phyloP scores from a whole-genome alignment of 106 monocot species.

The Dendrobium huoshanense region DNA sequence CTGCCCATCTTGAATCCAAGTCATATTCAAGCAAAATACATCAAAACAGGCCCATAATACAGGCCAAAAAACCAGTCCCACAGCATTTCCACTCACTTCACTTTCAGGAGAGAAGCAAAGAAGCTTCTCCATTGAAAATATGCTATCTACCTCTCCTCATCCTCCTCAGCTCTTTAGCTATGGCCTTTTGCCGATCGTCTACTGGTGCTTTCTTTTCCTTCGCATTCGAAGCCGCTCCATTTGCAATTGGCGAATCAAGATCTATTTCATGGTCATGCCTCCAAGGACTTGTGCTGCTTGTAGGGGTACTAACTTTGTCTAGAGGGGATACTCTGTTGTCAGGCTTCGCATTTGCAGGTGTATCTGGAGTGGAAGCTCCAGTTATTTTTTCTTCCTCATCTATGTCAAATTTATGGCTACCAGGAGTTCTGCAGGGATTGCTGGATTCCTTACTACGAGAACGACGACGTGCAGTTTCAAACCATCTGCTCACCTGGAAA shows the following conservation, averaged over 20 bases:
- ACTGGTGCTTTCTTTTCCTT: not conserved
- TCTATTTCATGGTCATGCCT: not conserved
- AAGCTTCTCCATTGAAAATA: not conserved
- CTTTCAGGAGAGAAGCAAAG: not conserved
- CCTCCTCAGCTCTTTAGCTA: slow-evolving; percentile 22
- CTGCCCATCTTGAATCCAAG: not conserved
- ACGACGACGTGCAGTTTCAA: not conserved
- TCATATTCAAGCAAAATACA: not conserved
- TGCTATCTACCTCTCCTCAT: slow-evolving; percentile 7
- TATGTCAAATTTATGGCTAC: not conserved
- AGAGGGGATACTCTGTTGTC: not conserved
- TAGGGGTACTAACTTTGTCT: not conserved
- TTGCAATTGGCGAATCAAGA: not conserved
- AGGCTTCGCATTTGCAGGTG: not conserved
- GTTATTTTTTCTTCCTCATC: not conserved
- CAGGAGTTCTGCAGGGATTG: not conserved
- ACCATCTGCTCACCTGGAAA: slow-evolving; percentile 1
- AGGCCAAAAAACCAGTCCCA: not conserved
- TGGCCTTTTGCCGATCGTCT: slow-evolving; percentile 10
- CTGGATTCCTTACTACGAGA: not conserved
- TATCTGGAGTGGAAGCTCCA: not conserved
- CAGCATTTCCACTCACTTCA: too few species aligned
- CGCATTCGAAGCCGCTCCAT: not conserved
- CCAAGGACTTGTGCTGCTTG: not conserved
- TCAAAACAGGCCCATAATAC: not conserved